A percentile compares a stretch with the other conserved stretches of the same genome.
phyloP scores from a whole-genome alignment of 202 grass and related monocot species.

The Panicum hallii region DNA sequence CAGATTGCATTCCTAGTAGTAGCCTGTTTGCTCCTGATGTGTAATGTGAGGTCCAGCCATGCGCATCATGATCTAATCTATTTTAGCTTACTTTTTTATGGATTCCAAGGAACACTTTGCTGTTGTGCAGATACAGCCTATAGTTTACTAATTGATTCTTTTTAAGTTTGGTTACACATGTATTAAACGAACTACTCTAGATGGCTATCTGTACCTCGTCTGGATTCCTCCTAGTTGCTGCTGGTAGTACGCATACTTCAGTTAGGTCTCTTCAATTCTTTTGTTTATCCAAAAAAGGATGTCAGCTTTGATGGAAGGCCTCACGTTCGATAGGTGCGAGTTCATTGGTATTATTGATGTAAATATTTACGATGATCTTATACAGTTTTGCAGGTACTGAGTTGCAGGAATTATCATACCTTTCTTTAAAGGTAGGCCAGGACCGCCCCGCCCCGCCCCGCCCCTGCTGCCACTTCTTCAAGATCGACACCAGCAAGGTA shows the following conservation, averaged over 20 bases:
- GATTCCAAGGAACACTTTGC: constrained; percentile 10
- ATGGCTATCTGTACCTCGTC: constrained; percentile 36
- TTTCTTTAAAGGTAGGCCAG: too few species aligned
- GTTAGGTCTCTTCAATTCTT: constrained; percentile 16
- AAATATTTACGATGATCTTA: too few species aligned
- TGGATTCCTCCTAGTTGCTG: constrained; percentile 47
- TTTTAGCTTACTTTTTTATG: constrained; percentile 33
- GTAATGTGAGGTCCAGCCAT: constrained; percentile 40
- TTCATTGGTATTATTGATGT: too few species aligned
- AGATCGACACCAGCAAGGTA: too few species aligned
- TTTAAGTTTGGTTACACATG: background rate
- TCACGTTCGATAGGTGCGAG: too few species aligned
- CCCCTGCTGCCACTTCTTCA: too few species aligned
- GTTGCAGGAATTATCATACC: too few species aligned
- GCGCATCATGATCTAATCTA: constrained; percentile 32
- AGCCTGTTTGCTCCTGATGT: background rate
- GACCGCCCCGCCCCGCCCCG: too few species aligned
- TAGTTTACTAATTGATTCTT: background rate
- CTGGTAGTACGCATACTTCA: constrained; percentile 14
- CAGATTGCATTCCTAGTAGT: background rate
- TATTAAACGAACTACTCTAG: constrained; percentile 26
- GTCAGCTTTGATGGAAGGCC: constrained; percentile 46
- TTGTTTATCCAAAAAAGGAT: constrained; percentile 39
- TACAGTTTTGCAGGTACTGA: too few species aligned
- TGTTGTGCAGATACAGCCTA: constrained; percentile 33